phyloP scores from a whole-genome alignment of 768 basidiomycete genomes.

The Lenzites betulinus region DNA sequence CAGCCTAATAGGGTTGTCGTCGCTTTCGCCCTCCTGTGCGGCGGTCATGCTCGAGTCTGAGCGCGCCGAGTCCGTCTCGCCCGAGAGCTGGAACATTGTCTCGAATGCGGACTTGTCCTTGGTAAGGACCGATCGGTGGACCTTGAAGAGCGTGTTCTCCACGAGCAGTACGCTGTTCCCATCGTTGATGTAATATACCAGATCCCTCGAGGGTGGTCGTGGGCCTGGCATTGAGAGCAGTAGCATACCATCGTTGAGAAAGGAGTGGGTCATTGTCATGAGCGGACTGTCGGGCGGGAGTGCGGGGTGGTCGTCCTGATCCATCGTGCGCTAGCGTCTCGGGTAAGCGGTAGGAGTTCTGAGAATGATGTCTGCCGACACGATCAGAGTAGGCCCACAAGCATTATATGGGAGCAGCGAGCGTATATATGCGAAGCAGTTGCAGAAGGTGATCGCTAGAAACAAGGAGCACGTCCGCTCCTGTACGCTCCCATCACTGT shows the following conservation, averaged over 20 bases:
- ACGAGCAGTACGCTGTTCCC: conserved; percentile 70
- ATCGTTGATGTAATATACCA: conserved; percentile 62
- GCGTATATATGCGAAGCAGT: neutral
- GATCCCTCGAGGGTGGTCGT: conserved; percentile 24
- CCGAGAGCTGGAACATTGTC: conserved; percentile 35
- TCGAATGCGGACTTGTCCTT: conserved; percentile 46
- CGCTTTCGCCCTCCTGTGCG: conserved; percentile 47
- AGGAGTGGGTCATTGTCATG: conserved; percentile 35
- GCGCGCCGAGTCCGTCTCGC: conserved; percentile 32
- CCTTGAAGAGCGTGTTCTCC: conserved; percentile 68
- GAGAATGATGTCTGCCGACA: neutral
- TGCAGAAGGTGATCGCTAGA: neutral
- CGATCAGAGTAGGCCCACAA: neutral
- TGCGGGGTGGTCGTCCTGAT: conserved; percentile 25
- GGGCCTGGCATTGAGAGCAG: conserved; percentile 34
- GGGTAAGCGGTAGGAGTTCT: neutral
- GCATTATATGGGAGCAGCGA: neutral
- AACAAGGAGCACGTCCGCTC: neutral
- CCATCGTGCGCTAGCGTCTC: conserved; percentile 23
- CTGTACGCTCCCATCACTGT: too few species aligned
- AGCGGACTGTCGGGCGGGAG: conserved; percentile 34
- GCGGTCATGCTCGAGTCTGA: conserved; percentile 31
- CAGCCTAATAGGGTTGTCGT: conserved; percentile 52
- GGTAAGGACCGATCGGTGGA: conserved; percentile 45
- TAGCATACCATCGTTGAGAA: conserved; percentile 34